Percentiles rank a stretch among this genome's conserved stretches.
Evolutionary conservation across 495 filamentous ascomycete genomes (phyloP).

Genomic region (Aspergillus wentii): DNA sequence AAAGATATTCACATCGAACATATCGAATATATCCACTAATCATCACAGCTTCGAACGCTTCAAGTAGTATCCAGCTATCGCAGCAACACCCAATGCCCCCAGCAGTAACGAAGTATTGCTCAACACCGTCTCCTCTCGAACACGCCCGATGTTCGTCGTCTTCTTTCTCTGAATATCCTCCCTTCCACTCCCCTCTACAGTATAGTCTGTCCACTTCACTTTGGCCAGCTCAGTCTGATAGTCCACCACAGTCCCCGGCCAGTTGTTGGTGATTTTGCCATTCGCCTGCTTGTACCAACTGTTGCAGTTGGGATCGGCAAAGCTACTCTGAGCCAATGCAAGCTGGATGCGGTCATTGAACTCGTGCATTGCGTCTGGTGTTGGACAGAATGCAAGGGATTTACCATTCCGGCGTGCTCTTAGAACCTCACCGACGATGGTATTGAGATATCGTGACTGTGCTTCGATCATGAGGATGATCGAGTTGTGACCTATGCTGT

Average conservation of each 20-base stretch:
- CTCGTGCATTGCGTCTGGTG: conserved; percentile 21
- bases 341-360: conserved; percentile 46
- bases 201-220: conserved; percentile 47
- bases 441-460: conserved; percentile 48
- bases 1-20: background rate
- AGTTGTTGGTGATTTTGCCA: conserved; percentile 54
- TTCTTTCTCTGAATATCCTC: conserved; percentile 24
- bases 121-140: conserved; percentile 38
- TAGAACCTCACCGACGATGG: conserved; percentile 35
- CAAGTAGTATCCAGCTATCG: conserved; percentile 11
- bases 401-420: conserved; percentile 29
- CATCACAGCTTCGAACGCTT: no score
- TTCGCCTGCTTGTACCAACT: conserved; percentile 53
- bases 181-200: conserved; percentile 30
- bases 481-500: conserved; percentile 38
- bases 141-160: conserved; percentile 32
- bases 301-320: conserved; percentile 50
- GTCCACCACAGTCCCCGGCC: conserved; percentile 44
- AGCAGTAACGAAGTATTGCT: conserved; percentile 25
- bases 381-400: conserved; percentile 34
- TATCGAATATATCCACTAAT: no score
- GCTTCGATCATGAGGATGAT: conserved; percentile 60
- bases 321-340: conserved; percentile 33
- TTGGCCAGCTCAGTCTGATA: conserved; percentile 42
- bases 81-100: conserved; percentile 24